phyloP scores from a whole-genome alignment of 1,139 yeast species.

The Yamadazyma oceani region DNA sequence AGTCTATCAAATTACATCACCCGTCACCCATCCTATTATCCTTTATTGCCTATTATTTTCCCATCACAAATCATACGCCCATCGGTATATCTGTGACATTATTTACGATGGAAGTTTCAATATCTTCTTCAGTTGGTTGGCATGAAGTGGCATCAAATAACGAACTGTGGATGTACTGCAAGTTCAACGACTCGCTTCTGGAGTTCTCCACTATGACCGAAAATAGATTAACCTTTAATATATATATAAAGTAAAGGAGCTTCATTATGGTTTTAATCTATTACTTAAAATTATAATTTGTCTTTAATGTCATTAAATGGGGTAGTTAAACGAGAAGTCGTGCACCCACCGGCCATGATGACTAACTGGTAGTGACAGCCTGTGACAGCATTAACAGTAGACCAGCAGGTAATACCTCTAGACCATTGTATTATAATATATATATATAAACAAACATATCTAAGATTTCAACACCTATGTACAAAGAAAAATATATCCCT shows the following conservation, averaged over 20 bases:
- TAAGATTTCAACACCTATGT: constrained; percentile 13
- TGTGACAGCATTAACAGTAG: no score
- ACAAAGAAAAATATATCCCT: constrained; percentile 7
- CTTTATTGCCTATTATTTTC: neutral
- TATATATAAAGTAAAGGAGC: constrained; percentile 34
- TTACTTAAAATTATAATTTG: no score
- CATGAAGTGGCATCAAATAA: constrained; percentile 30
- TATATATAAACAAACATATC: no score
- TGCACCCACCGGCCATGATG: no score
- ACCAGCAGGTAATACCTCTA: no score
- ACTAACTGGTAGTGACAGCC: no score
- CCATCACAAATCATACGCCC: neutral
- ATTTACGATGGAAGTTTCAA: constrained; percentile 5
- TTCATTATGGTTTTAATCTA: no score
- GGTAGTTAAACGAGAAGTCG: no score
- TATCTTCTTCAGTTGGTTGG: constrained; percentile 17
- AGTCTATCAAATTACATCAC: no score
- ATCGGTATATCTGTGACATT: constrained; percentile 9
- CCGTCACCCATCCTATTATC: no score
- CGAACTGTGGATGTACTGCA: constrained; percentile 38
- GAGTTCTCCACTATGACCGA: constrained; percentile 38
- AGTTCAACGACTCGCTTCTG: constrained; percentile 32
- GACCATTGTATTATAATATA: no score
- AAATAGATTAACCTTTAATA: constrained; percentile 39
- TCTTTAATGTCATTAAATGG: no score